phyloP scores from a whole-genome alignment of 2,329 filamentous ascomycete species.

The Claviceps arundinis region DNA sequence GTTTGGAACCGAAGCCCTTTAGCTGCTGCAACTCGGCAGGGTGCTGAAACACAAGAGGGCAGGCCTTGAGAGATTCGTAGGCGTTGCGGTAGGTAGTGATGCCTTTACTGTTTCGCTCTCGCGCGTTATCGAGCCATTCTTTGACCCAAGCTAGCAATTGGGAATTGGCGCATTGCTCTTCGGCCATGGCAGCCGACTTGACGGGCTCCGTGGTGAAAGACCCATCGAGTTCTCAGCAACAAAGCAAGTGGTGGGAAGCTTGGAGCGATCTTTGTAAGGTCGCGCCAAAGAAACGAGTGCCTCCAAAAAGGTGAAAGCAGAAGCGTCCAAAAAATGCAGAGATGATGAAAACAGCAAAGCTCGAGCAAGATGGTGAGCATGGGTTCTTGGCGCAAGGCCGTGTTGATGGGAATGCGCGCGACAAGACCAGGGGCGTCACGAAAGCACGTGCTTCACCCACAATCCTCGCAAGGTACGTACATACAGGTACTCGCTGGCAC shows the following conservation, averaged over 20 bases:
- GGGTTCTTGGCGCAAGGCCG: background rate
- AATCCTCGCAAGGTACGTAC: too few species aligned
- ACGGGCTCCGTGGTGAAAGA: background rate
- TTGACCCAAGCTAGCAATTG: slow-evolving; percentile 61
- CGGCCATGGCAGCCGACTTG: slow-evolving; percentile 6
- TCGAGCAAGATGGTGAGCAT: background rate
- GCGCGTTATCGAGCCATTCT: slow-evolving; percentile 61
- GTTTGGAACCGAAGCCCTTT: slow-evolving; percentile 59
- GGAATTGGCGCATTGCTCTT: slow-evolving; percentile 48
- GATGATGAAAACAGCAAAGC: background rate
- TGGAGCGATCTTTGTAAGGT: background rate
- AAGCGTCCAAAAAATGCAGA: background rate
- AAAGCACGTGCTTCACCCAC: slow-evolving; percentile 1
- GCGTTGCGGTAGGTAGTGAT: slow-evolving; percentile 61
- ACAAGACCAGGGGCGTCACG: background rate
- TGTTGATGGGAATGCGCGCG: too few species aligned
- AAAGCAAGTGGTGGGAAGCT: background rate
- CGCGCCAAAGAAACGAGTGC: background rate
- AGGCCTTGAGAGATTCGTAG: slow-evolving; percentile 63
- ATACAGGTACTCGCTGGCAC: too few species aligned
- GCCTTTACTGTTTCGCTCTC: slow-evolving; percentile 57
- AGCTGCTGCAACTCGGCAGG: slow-evolving; percentile 60
- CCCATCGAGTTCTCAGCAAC: background rate
- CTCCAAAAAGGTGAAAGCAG: background rate
- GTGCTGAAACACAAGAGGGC: slow-evolving; percentile 57